Evolutionary conservation across 352 stramenopile species (phyloP), one percentile per base, ranked within the genome.

Genomic region (Pythium scleroteichum): DNA sequence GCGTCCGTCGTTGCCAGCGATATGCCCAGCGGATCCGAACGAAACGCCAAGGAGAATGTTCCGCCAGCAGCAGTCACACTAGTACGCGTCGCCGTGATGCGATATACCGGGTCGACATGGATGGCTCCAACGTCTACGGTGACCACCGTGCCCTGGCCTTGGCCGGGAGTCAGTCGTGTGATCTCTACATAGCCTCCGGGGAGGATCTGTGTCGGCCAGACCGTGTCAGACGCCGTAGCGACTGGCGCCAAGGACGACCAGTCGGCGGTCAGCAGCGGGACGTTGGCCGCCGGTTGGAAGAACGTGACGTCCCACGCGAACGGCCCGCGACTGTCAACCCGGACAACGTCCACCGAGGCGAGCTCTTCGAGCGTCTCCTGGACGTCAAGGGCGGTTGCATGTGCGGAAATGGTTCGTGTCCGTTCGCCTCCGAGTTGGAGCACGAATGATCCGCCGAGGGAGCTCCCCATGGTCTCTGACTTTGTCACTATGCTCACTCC

Each of bases 291-390:
- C 2, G 71, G 67, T n/a, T 64, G 67, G 32, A 80, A 64, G 52
- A 82, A 85, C 51, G 73, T 75, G 49, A 85, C 58, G 1, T 78
- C 46, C 70, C 71, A 85, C 9, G 58, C 52, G 5, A 45, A 54
- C 3, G 42, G 27, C 2, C 53, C 59, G 3, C 40, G 2, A 3
- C 29, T 38, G 4, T 44, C 48, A 0, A 79, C 72, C 19, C 59
- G 42, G 1, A 75, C 75, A 9, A 63, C 44, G 6, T 75, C 49
- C 8, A 79, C 42, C 2, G 48, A 53, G 0, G 27, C 10, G 17
- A 82, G 63, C 3, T 58, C 50, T 47, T 85, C 75, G 4, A 85
- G 58, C 7, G 70, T 69, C 10, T 68, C 45, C 38, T 82, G 75
- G 0, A 85, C 2, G 5, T 79, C 62, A 0, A 68, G 7, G 0